These are phyloP conservation scores for Trichosporon faecale DNA, from an alignment of 1,284 basidiomycete genomes.

Conservation along the genomic window DNA sequence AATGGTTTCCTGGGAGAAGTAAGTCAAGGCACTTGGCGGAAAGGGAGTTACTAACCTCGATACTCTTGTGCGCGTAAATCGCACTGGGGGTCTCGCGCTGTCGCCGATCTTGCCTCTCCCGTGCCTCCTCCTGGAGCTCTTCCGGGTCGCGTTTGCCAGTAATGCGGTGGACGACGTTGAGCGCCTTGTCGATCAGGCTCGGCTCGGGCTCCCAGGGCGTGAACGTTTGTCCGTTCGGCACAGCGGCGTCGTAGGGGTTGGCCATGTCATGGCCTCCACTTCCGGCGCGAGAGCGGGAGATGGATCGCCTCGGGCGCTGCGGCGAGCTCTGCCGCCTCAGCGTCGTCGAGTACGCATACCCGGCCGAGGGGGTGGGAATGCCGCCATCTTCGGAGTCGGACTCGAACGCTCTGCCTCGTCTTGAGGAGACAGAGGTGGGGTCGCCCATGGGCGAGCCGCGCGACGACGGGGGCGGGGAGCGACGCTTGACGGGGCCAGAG, in stretches of 20 bases:
- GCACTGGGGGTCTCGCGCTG: constrained; percentile 47
- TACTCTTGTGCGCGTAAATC: constrained; percentile 45
- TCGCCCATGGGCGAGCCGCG: constrained; percentile 7
- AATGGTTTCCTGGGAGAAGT: constrained; percentile 37
- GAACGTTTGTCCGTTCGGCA: background rate
- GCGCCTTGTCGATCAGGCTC: constrained; percentile 2
- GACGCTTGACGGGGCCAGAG: constrained; percentile 10
- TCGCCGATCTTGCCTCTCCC: constrained; percentile 36
- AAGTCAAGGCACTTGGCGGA: constrained; percentile 24
- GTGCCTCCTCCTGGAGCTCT: constrained; percentile 28
- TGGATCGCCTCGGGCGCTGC: constrained; percentile 15
- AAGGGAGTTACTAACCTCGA: constrained; percentile 33
- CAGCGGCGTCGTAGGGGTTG: constrained; percentile 20
- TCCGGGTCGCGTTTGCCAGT: constrained; percentile 37
- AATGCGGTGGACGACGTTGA: constrained; percentile 29
- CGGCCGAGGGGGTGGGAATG: constrained; percentile 9
- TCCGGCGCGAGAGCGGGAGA: background rate
- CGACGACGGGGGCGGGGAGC: background rate
- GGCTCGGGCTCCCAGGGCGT: constrained; percentile 19
- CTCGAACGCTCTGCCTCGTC: constrained; percentile 3
- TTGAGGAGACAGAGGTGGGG: background rate
- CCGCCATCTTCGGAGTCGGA: constrained; percentile 6
- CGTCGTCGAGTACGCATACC: constrained; percentile 76
- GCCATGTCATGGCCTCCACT: constrained; percentile 14
- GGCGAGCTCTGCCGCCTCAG: constrained; percentile 60